phyloP scores from a whole-genome alignment of 805 yeast genomes.

The Suhomyces kilbournensis region DNA sequence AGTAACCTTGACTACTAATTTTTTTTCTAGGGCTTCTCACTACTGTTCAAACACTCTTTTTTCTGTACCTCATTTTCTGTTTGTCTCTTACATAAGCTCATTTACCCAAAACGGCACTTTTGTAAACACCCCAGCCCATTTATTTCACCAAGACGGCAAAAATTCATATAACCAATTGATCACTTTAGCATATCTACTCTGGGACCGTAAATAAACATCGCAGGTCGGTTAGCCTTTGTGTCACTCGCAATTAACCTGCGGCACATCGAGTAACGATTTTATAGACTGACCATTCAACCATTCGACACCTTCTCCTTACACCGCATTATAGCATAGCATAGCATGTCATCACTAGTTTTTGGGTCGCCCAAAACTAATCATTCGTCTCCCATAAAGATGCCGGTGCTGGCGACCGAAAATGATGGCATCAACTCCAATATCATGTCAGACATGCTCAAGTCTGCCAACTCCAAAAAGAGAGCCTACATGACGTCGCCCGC shows the following conservation, averaged over 20 bases:
- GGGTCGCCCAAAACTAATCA: constrained; percentile 6
- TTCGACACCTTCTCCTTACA: neutral
- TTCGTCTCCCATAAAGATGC: neutral
- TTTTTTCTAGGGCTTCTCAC: neutral
- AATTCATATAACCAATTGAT: neutral
- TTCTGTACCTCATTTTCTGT: neutral
- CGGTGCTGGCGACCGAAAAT: constrained; percentile 1
- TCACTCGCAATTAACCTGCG: neutral
- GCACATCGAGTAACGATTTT: neutral
- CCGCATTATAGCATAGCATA: neutral
- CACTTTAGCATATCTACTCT: neutral
- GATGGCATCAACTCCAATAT: constrained; percentile 1
- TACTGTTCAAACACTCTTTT: neutral
- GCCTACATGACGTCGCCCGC: constrained; percentile 7
- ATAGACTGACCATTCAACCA: neutral
- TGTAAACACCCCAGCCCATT: constrained; percentile 1
- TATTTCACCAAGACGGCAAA: constrained; percentile 1
- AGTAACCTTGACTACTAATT: neutral
- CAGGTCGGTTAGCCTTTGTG: constrained; percentile 3
- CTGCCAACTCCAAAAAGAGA: constrained; percentile 7
- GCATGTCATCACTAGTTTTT: constrained; percentile 4
- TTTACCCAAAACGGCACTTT: neutral
- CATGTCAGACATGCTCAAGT: constrained; percentile 5
- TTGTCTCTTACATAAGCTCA: neutral
- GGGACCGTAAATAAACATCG: constrained; percentile 4